phyloP scores from a whole-genome alignment of 2,329 filamentous ascomycete genomes.

The Zymoseptoria ardabiliae region DNA sequence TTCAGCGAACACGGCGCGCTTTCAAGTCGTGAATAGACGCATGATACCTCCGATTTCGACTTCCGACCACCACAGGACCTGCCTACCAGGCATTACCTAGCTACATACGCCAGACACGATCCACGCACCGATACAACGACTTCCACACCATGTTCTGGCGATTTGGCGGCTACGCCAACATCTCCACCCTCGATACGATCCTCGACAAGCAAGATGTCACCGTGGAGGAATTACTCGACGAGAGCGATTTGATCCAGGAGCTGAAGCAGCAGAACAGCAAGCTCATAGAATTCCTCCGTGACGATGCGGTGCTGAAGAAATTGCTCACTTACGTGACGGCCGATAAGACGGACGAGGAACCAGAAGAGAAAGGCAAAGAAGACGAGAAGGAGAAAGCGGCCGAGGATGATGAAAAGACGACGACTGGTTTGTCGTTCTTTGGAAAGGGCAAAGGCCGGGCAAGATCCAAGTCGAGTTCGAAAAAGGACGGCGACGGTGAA shows the following conservation, averaged over 20 bases:
- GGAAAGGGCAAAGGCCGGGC: conserved; percentile 37
- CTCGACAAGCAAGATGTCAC: conserved; percentile 93
- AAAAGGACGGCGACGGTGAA: conserved; percentile 34
- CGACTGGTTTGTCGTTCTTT: conserved; percentile 37
- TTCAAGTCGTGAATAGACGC: conserved; percentile 3
- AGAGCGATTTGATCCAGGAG: conserved; percentile 93
- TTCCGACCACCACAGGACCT: conserved; percentile 6
- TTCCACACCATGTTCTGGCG: conserved; percentile 90
- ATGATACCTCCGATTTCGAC: conserved; percentile 12
- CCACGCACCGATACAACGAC: conserved; percentile 1
- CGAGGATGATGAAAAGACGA: conserved; percentile 42
- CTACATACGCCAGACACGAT: not conserved
- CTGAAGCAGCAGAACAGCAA: conserved; percentile 97
- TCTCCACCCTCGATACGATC: conserved; percentile 91
- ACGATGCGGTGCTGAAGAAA: conserved; percentile 74
- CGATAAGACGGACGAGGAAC: conserved; percentile 50
- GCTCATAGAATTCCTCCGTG: conserved; percentile 89
- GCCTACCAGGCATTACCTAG: conserved; percentile 7
- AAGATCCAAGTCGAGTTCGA: conserved; percentile 37
- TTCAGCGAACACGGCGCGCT: not conserved
- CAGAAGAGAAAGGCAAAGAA: conserved; percentile 28
- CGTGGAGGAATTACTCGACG: conserved; percentile 90
- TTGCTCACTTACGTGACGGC: conserved; percentile 89
- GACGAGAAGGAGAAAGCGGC: conserved; percentile 42
- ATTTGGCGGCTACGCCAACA: conserved; percentile 97